Conservation (phyloP, 148 eudicot genomes). For the Arctostaphylos glauca region DNA sequence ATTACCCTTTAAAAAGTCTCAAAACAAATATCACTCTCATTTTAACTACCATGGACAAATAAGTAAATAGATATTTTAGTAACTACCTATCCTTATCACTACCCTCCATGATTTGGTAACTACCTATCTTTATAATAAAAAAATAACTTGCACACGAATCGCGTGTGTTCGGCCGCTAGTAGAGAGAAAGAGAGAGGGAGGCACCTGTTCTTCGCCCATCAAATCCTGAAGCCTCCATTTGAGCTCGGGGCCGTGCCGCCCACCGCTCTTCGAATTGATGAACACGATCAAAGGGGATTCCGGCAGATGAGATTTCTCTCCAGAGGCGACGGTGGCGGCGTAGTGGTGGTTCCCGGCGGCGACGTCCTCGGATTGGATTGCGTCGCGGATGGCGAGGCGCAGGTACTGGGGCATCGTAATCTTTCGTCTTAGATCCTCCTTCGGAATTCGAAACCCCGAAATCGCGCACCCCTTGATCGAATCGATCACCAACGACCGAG, state of each 20-base stretch:
- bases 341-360: constrained; percentile 25
- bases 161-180: too few species aligned
- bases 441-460: constrained; percentile 40
- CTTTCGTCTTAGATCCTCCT: constrained; percentile 43
- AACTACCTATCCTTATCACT: too few species aligned
- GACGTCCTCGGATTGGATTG: constrained; percentile 44
- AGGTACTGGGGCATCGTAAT: constrained; percentile 59
- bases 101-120: too few species aligned
- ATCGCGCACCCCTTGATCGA: constrained; percentile 54
- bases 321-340: constrained; percentile 30
- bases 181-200: neutral
- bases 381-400: constrained; percentile 48
- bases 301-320: constrained; percentile 28
- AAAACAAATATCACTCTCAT: too few species aligned
- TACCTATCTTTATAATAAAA: too few species aligned
- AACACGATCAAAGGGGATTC: constrained; percentile 73
- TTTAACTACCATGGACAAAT: too few species aligned
- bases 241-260: constrained; percentile 75
- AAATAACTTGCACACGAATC: too few species aligned
- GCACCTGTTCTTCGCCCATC: constrained; percentile 88
- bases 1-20: too few species aligned
- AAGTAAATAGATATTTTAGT: too few species aligned
- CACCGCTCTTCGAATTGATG: constrained; percentile 83
- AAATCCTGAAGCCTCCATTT: constrained; percentile 61
- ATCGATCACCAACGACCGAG: constrained; percentile 57